Base-by-base conservation (phyloP, 1,139 yeast species). In the Debaryomyces sp. region DNA sequence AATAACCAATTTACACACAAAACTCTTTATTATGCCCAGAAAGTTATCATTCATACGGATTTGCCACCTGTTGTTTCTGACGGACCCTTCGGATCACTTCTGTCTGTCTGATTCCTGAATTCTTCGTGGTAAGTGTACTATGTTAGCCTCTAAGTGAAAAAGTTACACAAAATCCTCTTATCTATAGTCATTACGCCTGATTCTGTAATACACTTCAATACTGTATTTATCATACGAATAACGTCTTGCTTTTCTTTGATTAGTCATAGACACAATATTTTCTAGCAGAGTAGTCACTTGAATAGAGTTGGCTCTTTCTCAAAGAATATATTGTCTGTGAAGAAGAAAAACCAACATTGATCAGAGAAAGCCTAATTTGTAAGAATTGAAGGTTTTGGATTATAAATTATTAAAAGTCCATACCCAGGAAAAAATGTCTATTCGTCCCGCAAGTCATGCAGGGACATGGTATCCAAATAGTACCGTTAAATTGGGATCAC, bases 381-480 rank as follows among this genome's bases (percentile, higher is more conserved):
- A 21, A 35, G 32, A 21, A 34, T 30, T 24, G 26, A 35, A 33
- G 6, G 8, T 13, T 26, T 33, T 17, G 13, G 35, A 29, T 12
- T 24, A 10, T 4, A 12, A 30, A 15, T 6, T 21, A 30, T 22
- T 18, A 41, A 13, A 33, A 29, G 35, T 18, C 6, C 13, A 21
- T 17, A 35, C 21, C 10, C 9, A 4, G 21, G 12, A 21, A 2
- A 42, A 30, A 34, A 68, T 71, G 73, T 54, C 64, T 45, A 59
- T 68, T 34, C 75, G 92, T 46, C 75, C 79, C 5, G 96, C 96
- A 1, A 78, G 96, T 2, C 97, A 91, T 63, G 86, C 97, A 2
- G 97, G 97, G 1, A 68, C 89, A 2, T 94, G 99, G 99, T 94
- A 94, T 65, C 62, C 82, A 6, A 75, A 74, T 13, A 75, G 77